Percentiles rank a stretch among this genome's conserved stretches.
These are phyloP conservation scores for Durusdinium trenchii DNA, from an alignment of 73 alveolate genomes.

Conservation along the genomic window DNA sequence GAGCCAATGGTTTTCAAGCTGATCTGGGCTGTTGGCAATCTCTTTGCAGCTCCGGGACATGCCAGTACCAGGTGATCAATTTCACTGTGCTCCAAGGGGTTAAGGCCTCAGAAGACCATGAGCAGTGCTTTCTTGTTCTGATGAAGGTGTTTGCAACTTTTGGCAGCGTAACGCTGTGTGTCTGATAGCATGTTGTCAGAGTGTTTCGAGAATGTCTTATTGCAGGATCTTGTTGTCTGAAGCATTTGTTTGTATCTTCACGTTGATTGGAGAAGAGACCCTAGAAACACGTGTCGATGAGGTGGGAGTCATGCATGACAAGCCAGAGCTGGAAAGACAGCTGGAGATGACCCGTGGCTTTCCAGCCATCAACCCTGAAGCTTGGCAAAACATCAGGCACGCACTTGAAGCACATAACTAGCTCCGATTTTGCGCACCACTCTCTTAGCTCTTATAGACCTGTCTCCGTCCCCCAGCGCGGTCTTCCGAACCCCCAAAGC, in stretches of 20 bases:
- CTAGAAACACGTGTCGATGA: background rate
- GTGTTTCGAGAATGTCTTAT: no score
- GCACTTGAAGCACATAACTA: no score
- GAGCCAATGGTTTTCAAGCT: slow-evolving; percentile 36
- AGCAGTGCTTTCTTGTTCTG: no score
- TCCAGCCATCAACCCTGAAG: background rate
- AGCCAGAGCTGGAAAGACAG: background rate
- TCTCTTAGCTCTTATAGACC: no score
- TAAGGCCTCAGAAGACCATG: background rate
- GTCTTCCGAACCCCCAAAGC: no score
- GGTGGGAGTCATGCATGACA: slow-evolving; percentile 41
- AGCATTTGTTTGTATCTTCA: background rate
- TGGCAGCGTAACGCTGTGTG: no score
- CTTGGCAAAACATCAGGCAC: background rate
- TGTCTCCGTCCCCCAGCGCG: no score
- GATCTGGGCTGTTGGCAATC: slow-evolving; percentile 28
- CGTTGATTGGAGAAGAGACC: background rate
- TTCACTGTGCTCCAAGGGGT: slow-evolving; percentile 21
- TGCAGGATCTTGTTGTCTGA: background rate
- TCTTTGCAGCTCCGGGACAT: background rate
- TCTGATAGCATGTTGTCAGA: no score
- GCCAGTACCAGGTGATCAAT: slow-evolving; percentile 28
- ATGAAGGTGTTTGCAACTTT: no score
- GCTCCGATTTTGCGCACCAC: no score
- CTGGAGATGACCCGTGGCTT: slow-evolving; percentile 10